Conservation (phyloP, 2,329 filamentous ascomycete species). For the Podosphaera xanthii region DNA sequence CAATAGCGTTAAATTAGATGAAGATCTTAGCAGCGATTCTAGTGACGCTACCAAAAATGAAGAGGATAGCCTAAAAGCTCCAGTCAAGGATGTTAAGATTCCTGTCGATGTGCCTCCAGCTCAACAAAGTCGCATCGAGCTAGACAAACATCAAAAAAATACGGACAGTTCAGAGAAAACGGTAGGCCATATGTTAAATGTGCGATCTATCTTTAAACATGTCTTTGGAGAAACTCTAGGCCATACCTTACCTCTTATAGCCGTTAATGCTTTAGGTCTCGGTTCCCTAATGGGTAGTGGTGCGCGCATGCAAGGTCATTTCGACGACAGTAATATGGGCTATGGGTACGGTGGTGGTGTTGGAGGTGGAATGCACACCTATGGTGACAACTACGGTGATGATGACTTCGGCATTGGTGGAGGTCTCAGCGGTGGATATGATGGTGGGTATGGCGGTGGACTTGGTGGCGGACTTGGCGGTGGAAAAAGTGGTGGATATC, state of each 20-base stretch:
- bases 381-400: not conserved
- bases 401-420: too few relatives aligned
- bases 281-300: not conserved
- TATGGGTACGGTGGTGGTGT: not conserved
- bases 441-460: not conserved
- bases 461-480: not conserved
- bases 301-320: not conserved
- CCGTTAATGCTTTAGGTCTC: not conserved
- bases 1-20: not conserved
- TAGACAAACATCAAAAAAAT: not conserved
- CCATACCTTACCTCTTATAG: not conserved
- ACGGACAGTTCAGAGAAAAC: not conserved
- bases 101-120: not conserved
- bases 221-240: not conserved
- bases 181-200: not conserved
- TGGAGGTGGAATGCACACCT: not conserved
- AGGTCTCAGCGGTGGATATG: not conserved
- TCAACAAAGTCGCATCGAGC: not conserved
- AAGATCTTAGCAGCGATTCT: not conserved
- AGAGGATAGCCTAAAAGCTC: not conserved
- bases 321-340: not conserved
- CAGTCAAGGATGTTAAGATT: not conserved
- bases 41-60: not conserved
- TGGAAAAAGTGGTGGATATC: not conserved
- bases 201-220: not conserved